A percentile compares a stretch with the other conserved stretches of the same genome.
Evolutionary conservation across 2,329 filamentous ascomycete species (phyloP).

Genomic region (Lachnellula willkommii): DNA sequence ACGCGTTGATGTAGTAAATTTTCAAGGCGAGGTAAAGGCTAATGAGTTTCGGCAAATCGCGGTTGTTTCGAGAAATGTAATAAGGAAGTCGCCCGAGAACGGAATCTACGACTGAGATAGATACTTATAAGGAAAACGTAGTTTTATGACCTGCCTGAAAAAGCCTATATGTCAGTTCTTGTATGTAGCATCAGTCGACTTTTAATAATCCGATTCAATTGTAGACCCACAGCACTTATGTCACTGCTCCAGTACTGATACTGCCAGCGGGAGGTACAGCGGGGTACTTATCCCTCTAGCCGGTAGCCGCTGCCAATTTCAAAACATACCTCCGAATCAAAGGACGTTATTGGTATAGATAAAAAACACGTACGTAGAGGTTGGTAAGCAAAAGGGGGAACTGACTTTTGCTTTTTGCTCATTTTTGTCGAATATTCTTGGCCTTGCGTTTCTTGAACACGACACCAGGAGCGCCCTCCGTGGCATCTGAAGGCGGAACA

Average conservation of each 20-base stretch:
- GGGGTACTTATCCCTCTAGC: neutral
- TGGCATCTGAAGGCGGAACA: slow-evolving; percentile 19
- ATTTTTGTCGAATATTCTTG: slow-evolving; percentile 59
- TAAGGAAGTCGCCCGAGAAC: neutral
- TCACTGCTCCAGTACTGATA: neutral
- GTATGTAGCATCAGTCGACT: neutral
- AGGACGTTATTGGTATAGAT: neutral
- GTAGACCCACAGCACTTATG: neutral
- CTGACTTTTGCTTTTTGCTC: slow-evolving; percentile 1
- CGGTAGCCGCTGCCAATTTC: neutral
- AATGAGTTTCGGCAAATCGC: neutral
- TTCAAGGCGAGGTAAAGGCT: neutral
- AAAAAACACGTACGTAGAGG: neutral
- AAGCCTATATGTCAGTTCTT: neutral
- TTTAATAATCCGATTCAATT: neutral
- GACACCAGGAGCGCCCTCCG: slow-evolving; percentile 40
- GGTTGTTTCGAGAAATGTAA: neutral
- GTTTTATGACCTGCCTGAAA: neutral
- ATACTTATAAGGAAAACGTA: neutral
- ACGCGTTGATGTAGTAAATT: neutral
- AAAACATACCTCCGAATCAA: neutral
- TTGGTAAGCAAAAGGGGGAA: neutral
- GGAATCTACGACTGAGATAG: neutral
- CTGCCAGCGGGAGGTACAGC: neutral
- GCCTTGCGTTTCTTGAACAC: slow-evolving; percentile 78